These are phyloP conservation scores for Diaporthe sp. DNA, from an alignment of 2,329 filamentous ascomycete genomes.

Conservation along the genomic window DNA sequence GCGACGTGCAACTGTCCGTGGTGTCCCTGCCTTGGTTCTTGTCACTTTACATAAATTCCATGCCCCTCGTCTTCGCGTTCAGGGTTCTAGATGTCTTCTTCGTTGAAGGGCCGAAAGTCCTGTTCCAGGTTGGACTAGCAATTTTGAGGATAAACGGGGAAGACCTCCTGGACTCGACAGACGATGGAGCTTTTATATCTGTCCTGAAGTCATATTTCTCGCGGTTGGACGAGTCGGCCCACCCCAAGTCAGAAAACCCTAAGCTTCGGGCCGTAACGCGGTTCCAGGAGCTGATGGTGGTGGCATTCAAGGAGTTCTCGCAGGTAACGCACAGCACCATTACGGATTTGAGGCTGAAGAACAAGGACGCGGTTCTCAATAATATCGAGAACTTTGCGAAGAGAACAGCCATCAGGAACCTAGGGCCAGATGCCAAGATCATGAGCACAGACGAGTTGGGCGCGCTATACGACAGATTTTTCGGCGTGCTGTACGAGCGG, in stretches of 20 bases:
- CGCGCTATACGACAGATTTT: constrained; percentile 94
- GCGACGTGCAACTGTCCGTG: constrained; percentile 96
- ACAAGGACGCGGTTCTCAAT: constrained; percentile 93
- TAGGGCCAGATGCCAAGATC: constrained; percentile 95
- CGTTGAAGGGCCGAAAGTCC: constrained; percentile 94
- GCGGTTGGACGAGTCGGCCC: constrained; percentile 92
- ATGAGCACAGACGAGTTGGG: constrained; percentile 88
- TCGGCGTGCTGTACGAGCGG: constrained; percentile 89
- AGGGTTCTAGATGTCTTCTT: constrained; percentile 98
- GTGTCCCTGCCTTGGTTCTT: constrained; percentile 98
- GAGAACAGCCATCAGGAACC: constrained; percentile 93
- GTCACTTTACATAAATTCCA: constrained; percentile 98
- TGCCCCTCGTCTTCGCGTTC: constrained; percentile 98
- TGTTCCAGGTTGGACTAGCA: constrained; percentile 97
- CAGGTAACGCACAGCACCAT: constrained; percentile 95
- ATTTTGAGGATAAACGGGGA: constrained; percentile 98
- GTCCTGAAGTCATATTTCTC: constrained; percentile 96
- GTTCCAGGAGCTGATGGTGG: constrained; percentile 99
- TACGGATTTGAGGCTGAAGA: constrained; percentile 87
- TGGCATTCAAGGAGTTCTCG: constrained; percentile 98
- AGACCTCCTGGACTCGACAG: constrained; percentile 90
- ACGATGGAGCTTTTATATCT: constrained; percentile 97
- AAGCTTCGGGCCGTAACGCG: constrained; percentile 94
- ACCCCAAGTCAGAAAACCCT: constrained; percentile 94
- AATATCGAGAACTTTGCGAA: constrained; percentile 99